These are phyloP conservation scores for Trichomonas vaginalis DNA, from an alignment of 208 protist genomes.

Conservation along the genomic window DNA sequence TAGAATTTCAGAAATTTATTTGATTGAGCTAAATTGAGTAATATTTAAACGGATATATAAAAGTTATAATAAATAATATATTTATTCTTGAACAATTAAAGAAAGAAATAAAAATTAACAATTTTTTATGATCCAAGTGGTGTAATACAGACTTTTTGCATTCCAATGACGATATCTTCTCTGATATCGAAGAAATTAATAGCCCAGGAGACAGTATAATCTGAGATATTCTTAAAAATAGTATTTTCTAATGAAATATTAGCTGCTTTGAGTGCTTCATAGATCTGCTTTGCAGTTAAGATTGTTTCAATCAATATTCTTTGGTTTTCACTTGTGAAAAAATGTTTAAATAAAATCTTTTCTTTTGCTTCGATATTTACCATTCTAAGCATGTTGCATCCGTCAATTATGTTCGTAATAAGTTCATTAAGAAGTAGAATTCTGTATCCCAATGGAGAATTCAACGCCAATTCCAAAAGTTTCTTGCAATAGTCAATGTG, in stretches of 20 bases:
- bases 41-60: too few species aligned
- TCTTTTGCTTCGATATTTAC: not conserved
- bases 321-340: not conserved
- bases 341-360: not conserved
- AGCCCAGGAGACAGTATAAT: not conserved
- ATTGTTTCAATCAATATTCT: not conserved
- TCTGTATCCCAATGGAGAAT: not conserved
- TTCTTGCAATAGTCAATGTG: not conserved
- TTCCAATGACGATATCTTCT: not conserved
- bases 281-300: not conserved
- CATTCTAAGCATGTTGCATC: not conserved
- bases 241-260: not conserved
- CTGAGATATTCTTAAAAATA: not conserved
- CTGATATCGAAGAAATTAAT: not conserved
- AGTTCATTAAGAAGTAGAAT: not conserved
- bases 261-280: not conserved
- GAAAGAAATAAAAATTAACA: not conserved
- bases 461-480: not conserved
- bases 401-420: not conserved
- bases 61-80: too few species aligned
- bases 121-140: not conserved
- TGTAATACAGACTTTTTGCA: not conserved
- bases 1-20: too few species aligned
- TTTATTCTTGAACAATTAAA: too few species aligned
- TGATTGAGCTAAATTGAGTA: too few species aligned